These are phyloP conservation scores for Centaurea solstitialis DNA, from an alignment of 129 eudicot species.

Conservation along the genomic window DNA sequence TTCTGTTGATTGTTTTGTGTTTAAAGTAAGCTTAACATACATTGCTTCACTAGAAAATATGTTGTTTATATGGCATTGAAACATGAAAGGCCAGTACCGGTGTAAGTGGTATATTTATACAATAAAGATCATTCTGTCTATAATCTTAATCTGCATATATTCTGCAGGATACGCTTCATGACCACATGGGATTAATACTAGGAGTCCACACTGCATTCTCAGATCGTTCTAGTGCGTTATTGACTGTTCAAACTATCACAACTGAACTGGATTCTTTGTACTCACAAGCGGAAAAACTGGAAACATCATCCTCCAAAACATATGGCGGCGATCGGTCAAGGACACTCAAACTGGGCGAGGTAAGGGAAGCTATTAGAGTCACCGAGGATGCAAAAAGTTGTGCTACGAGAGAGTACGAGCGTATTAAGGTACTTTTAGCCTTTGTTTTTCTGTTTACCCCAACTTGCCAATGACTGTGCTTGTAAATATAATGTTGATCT, in stretches of 20 bases:
- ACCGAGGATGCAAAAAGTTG: slow-evolving; percentile 86
- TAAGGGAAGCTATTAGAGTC: slow-evolving; percentile 65
- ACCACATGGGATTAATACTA: slow-evolving; percentile 69
- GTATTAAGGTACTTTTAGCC: slow-evolving; percentile 64
- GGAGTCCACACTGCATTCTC: slow-evolving; percentile 80
- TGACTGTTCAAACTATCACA: slow-evolving; percentile 84
- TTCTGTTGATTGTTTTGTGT: not conserved
- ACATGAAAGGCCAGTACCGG: not conserved
- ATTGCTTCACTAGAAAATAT: not conserved
- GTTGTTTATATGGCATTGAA: not conserved
- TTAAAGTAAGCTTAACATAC: not conserved
- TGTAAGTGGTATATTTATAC: not conserved
- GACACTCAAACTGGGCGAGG: slow-evolving; percentile 62
- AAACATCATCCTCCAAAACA: slow-evolving; percentile 58
- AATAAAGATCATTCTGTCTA: not conserved
- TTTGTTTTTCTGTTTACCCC: not conserved
- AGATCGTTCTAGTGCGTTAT: slow-evolving; percentile 83
- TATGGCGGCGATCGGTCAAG: slow-evolving; percentile 75
- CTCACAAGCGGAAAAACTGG: slow-evolving; percentile 65
- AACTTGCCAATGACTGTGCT: not conserved
- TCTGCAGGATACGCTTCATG: slow-evolving; percentile 80
- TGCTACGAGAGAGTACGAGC: slow-evolving; percentile 69
- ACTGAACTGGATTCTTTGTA: slow-evolving; percentile 75
- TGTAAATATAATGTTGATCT: slow-evolving; percentile 9
- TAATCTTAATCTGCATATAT: slow-evolving; percentile 19